phyloP scores from a whole-genome alignment of 192 early-diverging fungal genomes.

The Geranomyces variabilis region DNA sequence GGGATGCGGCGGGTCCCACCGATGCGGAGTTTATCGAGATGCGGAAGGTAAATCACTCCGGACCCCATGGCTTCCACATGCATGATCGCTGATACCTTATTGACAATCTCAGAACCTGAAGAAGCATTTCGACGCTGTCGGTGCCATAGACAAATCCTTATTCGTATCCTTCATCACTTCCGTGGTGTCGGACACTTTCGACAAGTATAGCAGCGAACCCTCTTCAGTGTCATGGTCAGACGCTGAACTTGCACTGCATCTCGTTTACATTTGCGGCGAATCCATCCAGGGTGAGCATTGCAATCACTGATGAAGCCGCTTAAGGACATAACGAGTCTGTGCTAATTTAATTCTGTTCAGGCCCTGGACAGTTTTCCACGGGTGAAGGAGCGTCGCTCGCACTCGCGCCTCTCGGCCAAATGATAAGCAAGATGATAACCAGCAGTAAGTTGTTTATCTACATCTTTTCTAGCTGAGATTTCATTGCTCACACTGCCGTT shows the following conservation, averaged over 20 bases:
- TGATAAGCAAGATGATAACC: slow-evolving; percentile 67
- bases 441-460: slow-evolving; percentile 50
- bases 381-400: slow-evolving; percentile 8
- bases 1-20: slow-evolving; percentile 73
- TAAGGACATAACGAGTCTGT: not conserved
- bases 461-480: not conserved
- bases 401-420: slow-evolving; percentile 58
- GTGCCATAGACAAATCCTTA: slow-evolving; percentile 64
- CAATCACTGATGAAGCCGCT: slow-evolving; percentile 26
- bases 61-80: not conserved
- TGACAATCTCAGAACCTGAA: slow-evolving; percentile 41
- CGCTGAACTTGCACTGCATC: slow-evolving; percentile 73
- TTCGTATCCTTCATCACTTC: slow-evolving; percentile 63
- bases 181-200: slow-evolving; percentile 64
- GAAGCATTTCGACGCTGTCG: slow-evolving; percentile 67
- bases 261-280: slow-evolving; percentile 75
- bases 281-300: slow-evolving; percentile 55
- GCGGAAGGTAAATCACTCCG: slow-evolving; percentile 55
- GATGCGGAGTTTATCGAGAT: slow-evolving; percentile 76
- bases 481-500: not conserved
- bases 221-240: slow-evolving; percentile 63
- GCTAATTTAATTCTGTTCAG: not conserved
- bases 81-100: not conserved
- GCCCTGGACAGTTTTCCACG: slow-evolving; percentile 38
- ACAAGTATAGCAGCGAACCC: slow-evolving; percentile 50